Evolutionary conservation across 441 rosid species (phyloP), one percentile per base, ranked within the genome.

Genomic region (Populus hybrid): DNA sequence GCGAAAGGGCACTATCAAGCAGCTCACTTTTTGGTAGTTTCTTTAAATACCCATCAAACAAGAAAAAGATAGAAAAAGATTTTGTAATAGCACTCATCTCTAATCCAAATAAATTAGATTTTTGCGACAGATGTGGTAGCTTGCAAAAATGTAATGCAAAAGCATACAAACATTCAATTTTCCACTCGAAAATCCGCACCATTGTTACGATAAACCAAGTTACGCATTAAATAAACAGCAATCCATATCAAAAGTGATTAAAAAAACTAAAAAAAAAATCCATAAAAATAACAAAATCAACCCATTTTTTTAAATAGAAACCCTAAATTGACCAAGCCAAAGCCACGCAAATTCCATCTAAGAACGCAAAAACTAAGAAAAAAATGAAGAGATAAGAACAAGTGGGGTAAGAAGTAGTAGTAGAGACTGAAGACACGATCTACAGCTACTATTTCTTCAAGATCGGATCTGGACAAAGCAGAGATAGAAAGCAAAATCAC

Each of bases 391-490:
- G 40, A 68, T 14, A 6, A 36, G 71, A n/a, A 12, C 35, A 35
- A 34, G 8, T 57, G 26, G 34, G 10, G 53, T 36, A 64, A 69
- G 12, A 76, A 11, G 61, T 50, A 50, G 16, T 50, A 14, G 7
- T 50, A 21, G 19, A 9, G 63, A 72, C 21, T 36, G 21, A 28
- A 32, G 28, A 26, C 7, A 18, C 68, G 59, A 73, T 9, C 16
- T 2, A 18, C 23, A 65, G 68, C 36, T 73, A 65, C 30, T 21
- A 6, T 10, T 50, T 50, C 19, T 50, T 14, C 57, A 74, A 82
- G 76, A 79, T 84, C 81, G 71, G 87, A 80, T 81, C 84, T 77
- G 79, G 82, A 74, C 32, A 46, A 30, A n/a, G 14, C 14, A 28
- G 76, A 57, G 46, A 14, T 6, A 38, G 26, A 24, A 35, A 40